These are phyloP conservation scores for Baudoinia panamericana DNA, from an alignment of 495 filamentous ascomycete species.

Conservation along the genomic window DNA sequence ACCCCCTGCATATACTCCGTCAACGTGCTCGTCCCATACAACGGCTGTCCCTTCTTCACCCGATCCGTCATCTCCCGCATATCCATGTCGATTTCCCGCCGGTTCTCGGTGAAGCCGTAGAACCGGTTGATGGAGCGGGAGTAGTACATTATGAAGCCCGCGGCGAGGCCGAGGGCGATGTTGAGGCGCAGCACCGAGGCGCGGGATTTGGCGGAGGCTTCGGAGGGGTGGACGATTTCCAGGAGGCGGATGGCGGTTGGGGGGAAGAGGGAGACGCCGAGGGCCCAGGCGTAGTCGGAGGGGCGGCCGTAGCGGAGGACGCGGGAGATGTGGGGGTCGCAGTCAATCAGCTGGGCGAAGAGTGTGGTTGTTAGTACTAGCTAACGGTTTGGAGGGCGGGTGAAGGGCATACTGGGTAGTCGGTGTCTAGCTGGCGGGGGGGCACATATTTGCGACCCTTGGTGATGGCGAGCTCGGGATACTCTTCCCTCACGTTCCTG, in stretches of 20 bases:
- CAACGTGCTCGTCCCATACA: conserved; percentile 72
- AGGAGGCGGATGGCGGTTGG: conserved; percentile 60
- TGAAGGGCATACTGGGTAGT: conserved; percentile 57
- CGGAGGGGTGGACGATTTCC: conserved; percentile 73
- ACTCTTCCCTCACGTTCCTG: conserved; percentile 6
- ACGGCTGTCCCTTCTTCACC: conserved; percentile 76
- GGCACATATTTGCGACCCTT: conserved; percentile 46
- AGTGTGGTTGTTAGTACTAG: background rate
- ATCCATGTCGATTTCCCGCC: conserved; percentile 83
- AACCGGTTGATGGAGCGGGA: conserved; percentile 62
- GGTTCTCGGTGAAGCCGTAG: conserved; percentile 87
- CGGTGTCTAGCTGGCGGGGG: conserved; percentile 57
- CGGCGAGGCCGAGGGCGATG: conserved; percentile 53
- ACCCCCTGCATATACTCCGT: conserved; percentile 87
- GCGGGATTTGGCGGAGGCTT: conserved; percentile 67
- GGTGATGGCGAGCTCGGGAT: conserved; percentile 16
- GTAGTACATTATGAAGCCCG: conserved; percentile 70
- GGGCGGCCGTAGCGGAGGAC: conserved; percentile 75
- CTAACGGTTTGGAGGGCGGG: background rate
- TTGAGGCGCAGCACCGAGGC: conserved; percentile 68
- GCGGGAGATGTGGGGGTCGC: conserved; percentile 68
- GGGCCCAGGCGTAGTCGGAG: conserved; percentile 64
- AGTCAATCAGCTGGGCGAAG: conserved; percentile 19
- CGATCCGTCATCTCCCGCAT: conserved; percentile 96
- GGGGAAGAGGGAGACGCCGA: conserved; percentile 48